These are phyloP conservation scores for Verticillium dahliae DNA, from an alignment of 2,329 filamentous ascomycete genomes.

Conservation along the genomic window DNA sequence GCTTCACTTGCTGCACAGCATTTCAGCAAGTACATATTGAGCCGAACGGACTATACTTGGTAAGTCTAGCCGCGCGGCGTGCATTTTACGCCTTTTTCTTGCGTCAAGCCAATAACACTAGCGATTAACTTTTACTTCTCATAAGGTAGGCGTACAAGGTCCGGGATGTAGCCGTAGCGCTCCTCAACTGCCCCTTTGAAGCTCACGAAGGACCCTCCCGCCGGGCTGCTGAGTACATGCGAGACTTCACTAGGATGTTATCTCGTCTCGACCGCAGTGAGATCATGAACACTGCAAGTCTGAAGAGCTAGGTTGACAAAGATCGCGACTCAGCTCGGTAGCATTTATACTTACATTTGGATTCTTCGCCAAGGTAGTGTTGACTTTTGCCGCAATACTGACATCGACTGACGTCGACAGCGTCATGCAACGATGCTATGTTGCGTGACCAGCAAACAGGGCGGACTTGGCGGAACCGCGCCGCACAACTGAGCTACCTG, in stretches of 20 bases:
- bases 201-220: conserved; percentile 15
- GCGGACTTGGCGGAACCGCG: too few relatives aligned
- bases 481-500: too few relatives aligned
- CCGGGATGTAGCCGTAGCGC: conserved; percentile 24
- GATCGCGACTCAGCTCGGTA: conserved; percentile 6
- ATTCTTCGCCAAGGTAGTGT: neutral
- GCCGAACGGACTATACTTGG: conserved; percentile 25
- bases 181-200: conserved; percentile 25
- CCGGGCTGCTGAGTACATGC: conserved; percentile 19
- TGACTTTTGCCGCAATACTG: neutral
- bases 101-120: neutral
- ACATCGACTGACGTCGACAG: too few relatives aligned
- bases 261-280: conserved; percentile 23
- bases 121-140: neutral
- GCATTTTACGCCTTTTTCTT: too few relatives aligned
- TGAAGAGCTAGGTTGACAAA: conserved; percentile 23
- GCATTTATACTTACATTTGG: neutral
- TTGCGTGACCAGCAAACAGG: too few relatives aligned
- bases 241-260: conserved; percentile 19
- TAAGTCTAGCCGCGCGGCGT: conserved; percentile 5
- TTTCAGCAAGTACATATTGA: conserved; percentile 23
- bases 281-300: conserved; percentile 20
- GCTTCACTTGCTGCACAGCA: conserved; percentile 25
- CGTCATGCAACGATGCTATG: too few relatives aligned
- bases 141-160: conserved; percentile 22